Conservation (phyloP, 345 rosid genomes). For the Pugionium cornutum region DNA sequence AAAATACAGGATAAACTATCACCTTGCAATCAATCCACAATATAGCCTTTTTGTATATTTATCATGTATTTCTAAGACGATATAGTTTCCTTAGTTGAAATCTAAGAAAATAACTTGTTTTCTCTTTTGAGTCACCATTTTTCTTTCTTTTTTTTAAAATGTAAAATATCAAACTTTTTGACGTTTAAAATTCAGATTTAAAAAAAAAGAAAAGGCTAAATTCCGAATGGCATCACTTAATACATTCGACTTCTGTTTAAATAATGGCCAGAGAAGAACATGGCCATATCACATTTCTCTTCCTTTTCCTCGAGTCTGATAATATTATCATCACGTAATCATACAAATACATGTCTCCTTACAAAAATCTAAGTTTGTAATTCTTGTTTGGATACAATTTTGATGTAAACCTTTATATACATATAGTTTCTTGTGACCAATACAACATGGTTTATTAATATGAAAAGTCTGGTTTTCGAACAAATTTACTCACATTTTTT, state of each 20-base stretch:
- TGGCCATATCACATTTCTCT: constrained; percentile 10
- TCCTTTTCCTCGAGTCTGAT: no score
- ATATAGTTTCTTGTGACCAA: neutral
- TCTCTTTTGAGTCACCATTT: no score
- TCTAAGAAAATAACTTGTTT: no score
- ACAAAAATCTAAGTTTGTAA: neutral
- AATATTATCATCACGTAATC: no score
- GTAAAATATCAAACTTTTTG: neutral
- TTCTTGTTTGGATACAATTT: neutral
- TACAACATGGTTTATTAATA: neutral
- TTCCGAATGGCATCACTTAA: constrained; percentile 20
- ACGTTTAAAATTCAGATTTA: neutral
- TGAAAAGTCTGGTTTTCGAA: neutral
- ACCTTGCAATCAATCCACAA: no score
- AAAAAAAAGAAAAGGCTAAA: constrained; percentile 13
- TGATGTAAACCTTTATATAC: neutral
- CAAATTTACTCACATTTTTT: neutral
- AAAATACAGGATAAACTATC: no score
- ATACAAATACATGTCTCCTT: neutral
- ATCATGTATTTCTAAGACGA: no score
- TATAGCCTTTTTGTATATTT: no score
- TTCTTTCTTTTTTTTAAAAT: neutral
- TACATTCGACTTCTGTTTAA: constrained; percentile 34
- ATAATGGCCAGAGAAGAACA: constrained; percentile 43
- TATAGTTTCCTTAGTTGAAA: no score